Percentiles rank a stretch among this genome's conserved stretches.
Evolutionary conservation across 2,329 filamentous ascomycete genomes (phyloP).

Genomic region (Trichoderma breve): DNA sequence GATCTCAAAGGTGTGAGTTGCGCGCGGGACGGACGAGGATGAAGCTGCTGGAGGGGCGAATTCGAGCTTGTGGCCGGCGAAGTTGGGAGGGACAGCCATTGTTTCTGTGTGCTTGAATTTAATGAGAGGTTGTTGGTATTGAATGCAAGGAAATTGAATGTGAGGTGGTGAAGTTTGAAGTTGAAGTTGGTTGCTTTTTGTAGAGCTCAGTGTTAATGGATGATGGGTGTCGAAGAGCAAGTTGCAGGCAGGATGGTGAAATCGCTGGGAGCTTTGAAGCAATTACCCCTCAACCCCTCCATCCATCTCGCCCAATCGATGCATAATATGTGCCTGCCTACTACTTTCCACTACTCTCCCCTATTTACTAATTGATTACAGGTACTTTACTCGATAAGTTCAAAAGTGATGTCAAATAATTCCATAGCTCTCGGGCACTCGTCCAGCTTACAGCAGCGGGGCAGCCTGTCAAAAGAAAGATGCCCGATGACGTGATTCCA

Average conservation of each 20-base stretch:
- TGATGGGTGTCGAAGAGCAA: neutral
- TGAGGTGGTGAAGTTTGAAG: neutral
- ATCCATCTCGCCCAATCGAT: neutral
- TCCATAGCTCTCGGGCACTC: neutral
- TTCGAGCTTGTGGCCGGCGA: constrained; percentile 67
- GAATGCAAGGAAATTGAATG: neutral
- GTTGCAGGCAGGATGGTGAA: neutral
- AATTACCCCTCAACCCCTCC: constrained; percentile 3
- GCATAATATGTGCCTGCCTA: neutral
- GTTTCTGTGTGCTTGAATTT: neutral
- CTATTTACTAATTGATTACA: neutral
- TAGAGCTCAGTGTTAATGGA: neutral
- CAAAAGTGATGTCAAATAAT: neutral
- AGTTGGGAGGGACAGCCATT: constrained; percentile 77
- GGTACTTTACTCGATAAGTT: neutral
- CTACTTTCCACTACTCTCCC: neutral
- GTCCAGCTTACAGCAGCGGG: neutral
- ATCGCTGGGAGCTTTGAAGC: neutral
- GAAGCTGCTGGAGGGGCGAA: constrained; percentile 41
- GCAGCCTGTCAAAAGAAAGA: neutral
- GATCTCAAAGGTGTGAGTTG: constrained; percentile 60
- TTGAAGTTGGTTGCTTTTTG: constrained; percentile 21
- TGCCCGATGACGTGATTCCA: constrained; percentile 8
- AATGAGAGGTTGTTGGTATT: too few species aligned
- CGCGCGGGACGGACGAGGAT: constrained; percentile 38